Evolutionary conservation across 805 yeast species (phyloP), one percentile per base, ranked within the genome.

Genomic region (Kuraishia piskuri): DNA sequence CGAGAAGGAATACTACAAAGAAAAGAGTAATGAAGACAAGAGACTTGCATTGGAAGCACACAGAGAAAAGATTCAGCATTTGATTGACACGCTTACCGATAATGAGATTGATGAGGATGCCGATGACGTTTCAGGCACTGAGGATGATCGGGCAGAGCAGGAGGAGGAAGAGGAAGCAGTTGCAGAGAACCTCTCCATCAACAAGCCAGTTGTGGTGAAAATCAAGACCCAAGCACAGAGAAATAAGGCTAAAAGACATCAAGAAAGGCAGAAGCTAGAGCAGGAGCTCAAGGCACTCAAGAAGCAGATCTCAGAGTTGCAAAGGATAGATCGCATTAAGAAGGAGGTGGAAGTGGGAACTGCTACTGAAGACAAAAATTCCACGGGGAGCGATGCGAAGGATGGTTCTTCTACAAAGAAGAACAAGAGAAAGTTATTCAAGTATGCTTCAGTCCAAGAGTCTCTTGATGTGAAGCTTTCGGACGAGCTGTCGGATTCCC

Each of bases 401-500:
- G 49, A 36, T 14, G 48, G 12, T 4, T 22, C 52, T n/a, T 56
- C 52, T 25, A 50, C 44, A 26, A 61, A 56, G 46, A 64, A 64
- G 46, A 70, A 68, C 9, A 68, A 64, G 57, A 65, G 58, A 56
- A 68, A 67, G 53, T 68, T 73, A 53, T 71, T 74, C 57, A 78
- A 75, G 56, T 74, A 77, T 57, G 68, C 67, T 37, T 63, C 70
- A 12, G 59, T 74, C 51, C 76, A 75, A 51, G 67, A 66, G 17
- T 76, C 77, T n/a, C 62, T 80, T 52, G 84, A 92, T 61, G 86
- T 94, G 24, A 92, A 94, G 70, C 78, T 94, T 52, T 81, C 95
- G 23, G 92, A 89, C 64, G 99, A 94, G 68, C 76, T 94, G 58
- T 82, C 86, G 36, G 95, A 88, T 61, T 88, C 96, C 17, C 74